Percentiles rank a stretch among this genome's conserved stretches.
phyloP scores from a whole-genome alignment of 352 stramenopile species.

The Phytophthora quininea region DNA sequence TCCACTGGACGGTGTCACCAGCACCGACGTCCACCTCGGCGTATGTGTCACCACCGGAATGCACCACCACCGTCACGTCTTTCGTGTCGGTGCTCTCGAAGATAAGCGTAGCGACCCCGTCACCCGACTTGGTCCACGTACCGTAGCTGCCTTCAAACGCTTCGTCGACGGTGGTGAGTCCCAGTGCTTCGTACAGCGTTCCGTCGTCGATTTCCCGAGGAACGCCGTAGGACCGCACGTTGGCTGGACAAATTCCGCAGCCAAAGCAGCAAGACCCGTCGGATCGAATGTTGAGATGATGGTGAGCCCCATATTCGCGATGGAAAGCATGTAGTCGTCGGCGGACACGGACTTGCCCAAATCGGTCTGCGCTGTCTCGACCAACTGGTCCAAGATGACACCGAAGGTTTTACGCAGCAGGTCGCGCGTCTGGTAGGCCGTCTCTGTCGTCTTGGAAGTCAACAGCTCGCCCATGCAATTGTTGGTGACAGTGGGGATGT shows the following conservation, averaged over 20 bases:
- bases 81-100: constrained; percentile 3
- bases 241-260: background rate
- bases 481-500: background rate
- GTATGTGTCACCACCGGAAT: constrained; percentile 1
- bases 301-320: constrained; percentile 1
- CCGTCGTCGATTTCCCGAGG: constrained; percentile 2
- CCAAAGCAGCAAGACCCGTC: background rate
- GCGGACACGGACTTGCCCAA: constrained; percentile 1
- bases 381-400: background rate
- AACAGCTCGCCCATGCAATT: constrained; percentile 2
- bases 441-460: background rate
- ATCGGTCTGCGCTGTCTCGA: background rate
- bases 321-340: constrained; percentile 2
- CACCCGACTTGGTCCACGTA: background rate
- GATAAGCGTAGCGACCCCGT: constrained; percentile 1
- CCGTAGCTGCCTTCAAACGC: constrained; percentile 3
- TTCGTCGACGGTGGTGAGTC: background rate
- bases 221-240: background rate
- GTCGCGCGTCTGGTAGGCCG: background rate
- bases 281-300: background rate
- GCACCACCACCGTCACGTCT: constrained; percentile 1
- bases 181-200: background rate
- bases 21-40: constrained; percentile 2
- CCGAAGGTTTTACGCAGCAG: constrained; percentile 1
- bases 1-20: background rate